Base-by-base conservation (phyloP, 208 protist species). In the Paratrypanosoma confusum region DNA sequence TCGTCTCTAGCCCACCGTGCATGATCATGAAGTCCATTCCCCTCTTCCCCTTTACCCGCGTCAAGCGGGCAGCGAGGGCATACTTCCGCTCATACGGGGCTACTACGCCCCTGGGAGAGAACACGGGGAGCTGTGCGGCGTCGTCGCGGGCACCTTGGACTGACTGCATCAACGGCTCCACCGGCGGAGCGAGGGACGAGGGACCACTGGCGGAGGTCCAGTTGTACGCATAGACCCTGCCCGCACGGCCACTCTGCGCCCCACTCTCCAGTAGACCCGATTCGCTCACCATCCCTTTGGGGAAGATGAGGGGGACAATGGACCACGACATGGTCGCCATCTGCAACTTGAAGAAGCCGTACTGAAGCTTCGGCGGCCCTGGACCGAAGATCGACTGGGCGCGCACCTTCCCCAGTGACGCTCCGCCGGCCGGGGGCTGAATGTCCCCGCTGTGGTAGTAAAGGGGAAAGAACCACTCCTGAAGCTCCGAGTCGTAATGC, bases 11-110 rank as follows among this genome's bases (percentile, higher is more conserved):
- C 1, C 82, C 82, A 33, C 82, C 82, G 57, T 91, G 82, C 58
- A 88, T 73, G 7, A 88, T 62, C 2, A 91, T 33, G 53, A 81
- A 81, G 35, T 76, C 64, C 55, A 81, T 48, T 13, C 57, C 60
- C 43, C 59, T 70, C 6, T 36, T 10, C 18, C 34, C 31, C 36
- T 23, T 14, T 5, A 50, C 39, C 3, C 34, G 38, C 23, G 40
- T 61, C 10, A 37, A 38, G 6, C 48, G 29, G 6, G 53, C 54
- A 1, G 71, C 72, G 28, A 63, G 74, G 20, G 59, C 66, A 48
- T 86, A 92, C 62, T 92, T 92, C 11, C 67, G 75, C 45, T 72
- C 65, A 50, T 81, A 82, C 47, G 71, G 72, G 0, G 72, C 79
- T 16, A 58, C 78, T 5, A 68, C 76, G 1, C 61, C 38, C 28